A percentile compares a stretch with the other conserved stretches of the same genome.
Evolutionary conservation across 225 moss, liverwort and hornwort genomes (phyloP).

Genomic region (Pseudoscleropodium purum): DNA sequence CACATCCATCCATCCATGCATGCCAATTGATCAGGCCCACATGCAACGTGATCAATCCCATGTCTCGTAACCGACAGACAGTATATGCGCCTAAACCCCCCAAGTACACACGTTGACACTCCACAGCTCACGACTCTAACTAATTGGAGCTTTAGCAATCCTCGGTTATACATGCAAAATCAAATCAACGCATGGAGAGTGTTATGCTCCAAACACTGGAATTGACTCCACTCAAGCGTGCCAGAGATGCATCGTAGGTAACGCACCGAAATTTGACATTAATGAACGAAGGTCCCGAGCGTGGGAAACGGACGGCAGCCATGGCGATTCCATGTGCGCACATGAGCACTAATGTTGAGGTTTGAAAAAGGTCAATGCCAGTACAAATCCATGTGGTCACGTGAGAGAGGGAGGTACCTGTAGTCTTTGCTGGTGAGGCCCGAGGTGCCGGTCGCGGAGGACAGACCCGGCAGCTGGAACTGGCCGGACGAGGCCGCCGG

Average conservation of each 20-base stretch:
- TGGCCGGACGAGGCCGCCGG: slow-evolving; percentile 78
- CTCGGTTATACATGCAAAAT: not conserved
- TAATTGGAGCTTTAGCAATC: not conserved
- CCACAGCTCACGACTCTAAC: not conserved
- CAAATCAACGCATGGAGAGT: not conserved
- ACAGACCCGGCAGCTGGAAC: slow-evolving; percentile 80
- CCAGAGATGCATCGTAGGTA: slow-evolving; percentile 3
- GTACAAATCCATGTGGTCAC: not conserved
- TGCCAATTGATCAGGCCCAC: not conserved
- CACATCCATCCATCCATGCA: not conserved
- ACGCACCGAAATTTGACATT: not conserved
- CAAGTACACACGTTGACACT: not conserved
- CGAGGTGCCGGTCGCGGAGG: slow-evolving; percentile 70
- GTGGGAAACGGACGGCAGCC: slow-evolving; percentile 7
- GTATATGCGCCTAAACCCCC: not conserved
- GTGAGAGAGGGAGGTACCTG: slow-evolving; percentile 37
- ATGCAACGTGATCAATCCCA: not conserved
- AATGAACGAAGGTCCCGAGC: slow-evolving; percentile 5
- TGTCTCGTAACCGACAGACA: slow-evolving; percentile 16
- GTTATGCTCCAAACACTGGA: not conserved
- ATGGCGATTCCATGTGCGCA: slow-evolving; percentile 4
- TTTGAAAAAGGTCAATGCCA: slow-evolving; percentile 7
- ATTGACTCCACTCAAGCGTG: not conserved
- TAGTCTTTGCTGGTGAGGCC: slow-evolving; percentile 84
- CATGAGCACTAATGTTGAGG: not conserved